Evolutionary conservation across 805 yeast species (phyloP).

Genomic region (Peterozyma toletana): DNA sequence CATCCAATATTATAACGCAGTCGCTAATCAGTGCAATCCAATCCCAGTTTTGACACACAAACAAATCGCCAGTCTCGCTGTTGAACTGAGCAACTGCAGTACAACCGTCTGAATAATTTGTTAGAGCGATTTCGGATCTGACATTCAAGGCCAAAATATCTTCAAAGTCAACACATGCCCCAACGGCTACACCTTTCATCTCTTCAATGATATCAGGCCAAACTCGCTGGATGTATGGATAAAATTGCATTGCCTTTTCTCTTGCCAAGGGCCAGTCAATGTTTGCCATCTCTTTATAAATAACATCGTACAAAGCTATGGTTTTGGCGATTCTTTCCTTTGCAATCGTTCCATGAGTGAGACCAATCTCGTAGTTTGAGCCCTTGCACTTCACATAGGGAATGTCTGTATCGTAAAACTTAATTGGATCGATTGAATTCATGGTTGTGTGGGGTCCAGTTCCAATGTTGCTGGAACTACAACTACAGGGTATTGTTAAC

Average conservation of each 20-base stretch:
- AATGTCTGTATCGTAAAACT: slow-evolving; percentile 18
- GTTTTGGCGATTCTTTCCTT: slow-evolving; percentile 19
- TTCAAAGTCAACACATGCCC: slow-evolving; percentile 21
- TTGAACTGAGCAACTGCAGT: slow-evolving; percentile 23
- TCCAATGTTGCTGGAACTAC: too few species aligned
- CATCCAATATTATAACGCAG: slow-evolving; percentile 19
- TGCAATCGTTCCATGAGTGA: slow-evolving; percentile 27
- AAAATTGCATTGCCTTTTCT: slow-evolving; percentile 18
- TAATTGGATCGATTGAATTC: slow-evolving; percentile 11
- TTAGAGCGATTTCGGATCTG: slow-evolving; percentile 29
- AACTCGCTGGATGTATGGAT: slow-evolving; percentile 17
- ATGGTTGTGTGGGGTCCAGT: too few species aligned
- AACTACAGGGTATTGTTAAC: too few species aligned
- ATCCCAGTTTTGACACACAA: slow-evolving; percentile 34
- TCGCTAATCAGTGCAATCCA: slow-evolving; percentile 23
- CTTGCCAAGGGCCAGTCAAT: slow-evolving; percentile 23
- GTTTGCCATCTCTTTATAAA: slow-evolving; percentile 17
- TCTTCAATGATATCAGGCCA: slow-evolving; percentile 27
- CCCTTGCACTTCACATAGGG: slow-evolving; percentile 17
- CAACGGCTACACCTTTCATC: slow-evolving; percentile 29
- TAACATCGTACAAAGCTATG: slow-evolving; percentile 19
- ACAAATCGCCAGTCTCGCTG: slow-evolving; percentile 13
- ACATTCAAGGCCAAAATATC: slow-evolving; percentile 31
- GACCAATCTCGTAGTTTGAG: slow-evolving; percentile 23
- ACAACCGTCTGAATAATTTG: slow-evolving; percentile 30